Evolutionary conservation across 1,284 basidiomycete genomes (phyloP), one percentile per base, ranked within the genome.

Genomic region (Ceratobasidium sp.): DNA sequence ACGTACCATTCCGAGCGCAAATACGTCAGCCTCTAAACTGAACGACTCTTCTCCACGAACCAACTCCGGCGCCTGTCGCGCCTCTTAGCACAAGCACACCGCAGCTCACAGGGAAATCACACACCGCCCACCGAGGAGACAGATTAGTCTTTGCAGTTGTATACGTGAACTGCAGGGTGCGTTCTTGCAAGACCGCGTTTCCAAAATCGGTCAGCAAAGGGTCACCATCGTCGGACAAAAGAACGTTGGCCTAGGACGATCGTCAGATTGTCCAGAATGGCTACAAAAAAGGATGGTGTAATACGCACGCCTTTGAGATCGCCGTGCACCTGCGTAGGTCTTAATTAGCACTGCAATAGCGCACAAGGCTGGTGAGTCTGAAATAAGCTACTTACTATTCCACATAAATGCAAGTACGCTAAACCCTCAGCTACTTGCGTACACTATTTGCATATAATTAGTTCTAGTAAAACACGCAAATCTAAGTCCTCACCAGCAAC

Each of bases 121-220:
- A 1, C 33, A 65, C 63, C 22, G 62, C 29, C 63, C 63, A 65
- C 19, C 63, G 63, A 51, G 22, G 29, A 2, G 63, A 65, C 4
- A 65, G 29, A 22, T 24, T 65, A 27, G 6, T 47, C 27, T 27
- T 63, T 14, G 63, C 47, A 17, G 47, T 53, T 6, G 63, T 65
- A n/a, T 33, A 36, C 6, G 63, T 65, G 31, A 65, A 65, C 14
- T 50, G 47, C 2, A 65, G 29, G 1, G 48, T 65, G 19, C 17
- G 48, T 4, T 65, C 63, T 17, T 33, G 17, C 24, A 65, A 24
- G 27, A 50, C 22, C 24, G 63, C 63, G 11, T 65, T 65, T 1
- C 63, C 63, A 29, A 65, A 65, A n/a, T 65, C 63, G 47, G 29
- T n/a, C 14, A 65, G 47, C 48, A 51, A 9, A 29, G 63, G 63